Conservation (phyloP, 768 basidiomycete species). For the Rhodotorula diobovata region DNA sequence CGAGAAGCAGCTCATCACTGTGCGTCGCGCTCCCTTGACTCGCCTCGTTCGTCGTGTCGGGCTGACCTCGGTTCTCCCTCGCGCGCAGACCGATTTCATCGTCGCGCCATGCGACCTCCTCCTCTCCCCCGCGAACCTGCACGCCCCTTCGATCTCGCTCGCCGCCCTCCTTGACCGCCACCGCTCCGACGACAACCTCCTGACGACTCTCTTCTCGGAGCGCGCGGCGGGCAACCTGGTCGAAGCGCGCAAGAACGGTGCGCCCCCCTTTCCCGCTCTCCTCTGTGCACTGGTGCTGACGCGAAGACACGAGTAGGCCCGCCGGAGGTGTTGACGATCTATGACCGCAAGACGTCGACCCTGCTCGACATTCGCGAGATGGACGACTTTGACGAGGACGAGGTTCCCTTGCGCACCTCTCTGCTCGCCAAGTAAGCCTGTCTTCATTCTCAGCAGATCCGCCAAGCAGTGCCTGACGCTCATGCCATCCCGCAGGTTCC, state of each 20-base stretch:
- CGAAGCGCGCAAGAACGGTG: conserved; percentile 28
- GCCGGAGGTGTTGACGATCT: conserved; percentile 27
- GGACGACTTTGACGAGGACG: conserved; percentile 36
- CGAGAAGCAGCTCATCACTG: conserved; percentile 26
- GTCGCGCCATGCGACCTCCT: conserved; percentile 38
- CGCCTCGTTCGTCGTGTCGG: background rate
- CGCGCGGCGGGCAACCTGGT: conserved; percentile 27
- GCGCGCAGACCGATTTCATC: conserved; percentile 37
- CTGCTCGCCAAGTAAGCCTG: conserved; percentile 18
- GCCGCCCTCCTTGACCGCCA: conserved; percentile 38
- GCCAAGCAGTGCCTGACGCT: no score
- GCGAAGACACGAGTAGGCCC: background rate
- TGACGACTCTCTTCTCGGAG: conserved; percentile 37
- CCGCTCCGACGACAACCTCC: conserved; percentile 37
- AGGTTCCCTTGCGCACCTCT: conserved; percentile 27
- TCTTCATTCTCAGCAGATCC: no score
- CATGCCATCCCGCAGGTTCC: conserved; percentile 7
- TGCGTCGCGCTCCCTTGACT: background rate
- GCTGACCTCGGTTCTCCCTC: no score
- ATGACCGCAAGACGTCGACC: conserved; percentile 10
- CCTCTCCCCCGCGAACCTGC: conserved; percentile 15
- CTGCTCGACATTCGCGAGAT: conserved; percentile 36
- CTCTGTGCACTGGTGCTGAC: background rate
- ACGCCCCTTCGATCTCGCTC: conserved; percentile 23
- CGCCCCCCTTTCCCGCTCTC: background rate